Evolutionary conservation across 176 grass and related monocot species (phyloP).

Genomic region (Zea luxurians): DNA sequence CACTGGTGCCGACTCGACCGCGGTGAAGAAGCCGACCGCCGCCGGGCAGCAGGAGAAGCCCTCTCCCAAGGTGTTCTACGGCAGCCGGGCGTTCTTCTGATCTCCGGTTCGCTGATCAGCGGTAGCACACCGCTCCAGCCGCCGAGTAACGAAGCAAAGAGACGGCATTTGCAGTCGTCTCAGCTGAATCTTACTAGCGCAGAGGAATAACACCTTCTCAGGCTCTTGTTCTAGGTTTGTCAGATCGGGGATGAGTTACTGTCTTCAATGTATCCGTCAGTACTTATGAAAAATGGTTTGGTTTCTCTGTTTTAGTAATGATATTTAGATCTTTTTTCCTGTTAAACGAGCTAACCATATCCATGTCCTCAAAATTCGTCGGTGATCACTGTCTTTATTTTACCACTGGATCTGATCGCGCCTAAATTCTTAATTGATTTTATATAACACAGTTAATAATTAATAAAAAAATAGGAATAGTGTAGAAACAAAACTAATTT

Average conservation of each 20-base stretch:
- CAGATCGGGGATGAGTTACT: slow-evolving; percentile 50
- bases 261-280: slow-evolving; percentile 48
- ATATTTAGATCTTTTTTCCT: background rate
- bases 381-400: background rate
- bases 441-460: too few species aligned
- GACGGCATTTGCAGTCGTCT: slow-evolving; percentile 55
- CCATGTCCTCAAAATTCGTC: background rate
- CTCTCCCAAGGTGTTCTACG: slow-evolving; percentile 90
- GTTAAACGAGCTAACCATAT: background rate
- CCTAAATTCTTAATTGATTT: too few species aligned
- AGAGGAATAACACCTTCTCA: slow-evolving; percentile 54
- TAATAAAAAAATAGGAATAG: too few species aligned
- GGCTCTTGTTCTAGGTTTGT: slow-evolving; percentile 48
- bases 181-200: slow-evolving; percentile 45
- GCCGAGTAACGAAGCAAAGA: slow-evolving; percentile 26
- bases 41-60: slow-evolving; percentile 53
- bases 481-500: too few species aligned
- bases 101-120: background rate
- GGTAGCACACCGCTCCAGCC: too few species aligned
- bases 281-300: slow-evolving; percentile 44
- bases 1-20: slow-evolving; percentile 46
- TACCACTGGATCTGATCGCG: too few species aligned
- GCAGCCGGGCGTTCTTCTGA: slow-evolving; percentile 97
- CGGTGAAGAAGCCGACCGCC: slow-evolving; percentile 42
- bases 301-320: slow-evolving; percentile 15